Conservation (phyloP, 1,139 yeast species). For the Scheffersomyces titani region DNA sequence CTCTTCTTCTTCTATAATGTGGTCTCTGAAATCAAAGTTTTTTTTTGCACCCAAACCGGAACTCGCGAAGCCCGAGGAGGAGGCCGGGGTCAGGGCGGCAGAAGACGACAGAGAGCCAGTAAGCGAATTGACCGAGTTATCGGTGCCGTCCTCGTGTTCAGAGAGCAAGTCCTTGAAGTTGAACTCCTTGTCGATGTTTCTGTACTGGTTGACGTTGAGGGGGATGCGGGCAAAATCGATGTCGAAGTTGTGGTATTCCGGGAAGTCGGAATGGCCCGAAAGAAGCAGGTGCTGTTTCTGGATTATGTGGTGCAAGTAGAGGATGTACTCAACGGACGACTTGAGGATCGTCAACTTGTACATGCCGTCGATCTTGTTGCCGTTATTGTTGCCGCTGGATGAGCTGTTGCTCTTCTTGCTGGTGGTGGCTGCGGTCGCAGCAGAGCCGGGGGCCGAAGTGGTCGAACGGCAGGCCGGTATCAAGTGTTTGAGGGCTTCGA, state of each 20-base stretch:
- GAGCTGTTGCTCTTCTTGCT: constrained; percentile 7
- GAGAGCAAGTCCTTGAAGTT: constrained; percentile 41
- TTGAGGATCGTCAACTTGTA: constrained; percentile 79
- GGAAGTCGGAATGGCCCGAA: constrained; percentile 16
- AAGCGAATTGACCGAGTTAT: constrained; percentile 7
- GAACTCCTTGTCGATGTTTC: constrained; percentile 59
- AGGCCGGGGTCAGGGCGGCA: constrained; percentile 7
- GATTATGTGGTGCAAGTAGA: constrained; percentile 63
- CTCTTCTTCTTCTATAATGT: constrained; percentile 12
- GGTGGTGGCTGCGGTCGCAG: constrained; percentile 15
- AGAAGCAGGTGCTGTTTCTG: constrained; percentile 46
- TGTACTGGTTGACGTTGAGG: constrained; percentile 57
- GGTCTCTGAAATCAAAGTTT: not conserved
- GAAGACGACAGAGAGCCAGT: not conserved
- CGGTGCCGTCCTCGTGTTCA: constrained; percentile 6
- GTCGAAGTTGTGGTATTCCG: constrained; percentile 31
- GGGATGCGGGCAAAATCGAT: constrained; percentile 52
- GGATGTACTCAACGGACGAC: constrained; percentile 78
- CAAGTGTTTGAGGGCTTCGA: constrained; percentile 74
- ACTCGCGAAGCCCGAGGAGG: constrained; percentile 1
- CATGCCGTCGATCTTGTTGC: constrained; percentile 60
- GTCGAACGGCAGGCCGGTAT: constrained; percentile 74
- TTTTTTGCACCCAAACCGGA: constrained; percentile 1
- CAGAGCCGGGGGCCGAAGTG: constrained; percentile 9
- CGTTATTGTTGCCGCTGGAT: constrained; percentile 17